phyloP scores from a whole-genome alignment of 192 early-diverging fungal species.

The Cetraspora pellucida region DNA sequence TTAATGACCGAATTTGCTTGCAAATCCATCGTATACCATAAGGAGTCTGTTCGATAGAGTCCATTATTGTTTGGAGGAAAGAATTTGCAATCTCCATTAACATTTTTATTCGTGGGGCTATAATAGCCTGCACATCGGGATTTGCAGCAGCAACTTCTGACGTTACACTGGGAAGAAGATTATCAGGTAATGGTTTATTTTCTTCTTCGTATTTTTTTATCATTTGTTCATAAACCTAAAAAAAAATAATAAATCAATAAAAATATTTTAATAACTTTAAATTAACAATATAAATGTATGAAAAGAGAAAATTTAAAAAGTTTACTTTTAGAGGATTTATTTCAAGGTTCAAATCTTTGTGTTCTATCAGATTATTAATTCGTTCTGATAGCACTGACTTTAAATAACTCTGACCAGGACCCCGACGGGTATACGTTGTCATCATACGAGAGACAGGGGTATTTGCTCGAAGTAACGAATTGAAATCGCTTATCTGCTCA shows the following conservation, averaged over 20 bases:
- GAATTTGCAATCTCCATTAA: constrained; percentile 84
- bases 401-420: constrained; percentile 91
- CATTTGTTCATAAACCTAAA: constrained; percentile 80
- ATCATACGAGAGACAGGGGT: constrained; percentile 98
- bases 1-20: constrained; percentile 93
- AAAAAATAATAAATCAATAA: neutral
- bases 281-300: neutral
- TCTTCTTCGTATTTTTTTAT: constrained; percentile 72
- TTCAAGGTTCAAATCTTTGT: constrained; percentile 85
- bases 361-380: constrained; percentile 79
- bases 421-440: constrained; percentile 94
- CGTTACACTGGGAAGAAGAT: constrained; percentile 77
- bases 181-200: constrained; percentile 55
- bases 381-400: constrained; percentile 81
- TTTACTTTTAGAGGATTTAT: constrained; percentile 90
- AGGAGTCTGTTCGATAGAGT: constrained; percentile 80
- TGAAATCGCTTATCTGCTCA: constrained; percentile 87
- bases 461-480: constrained; percentile 88
- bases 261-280: too few relatives aligned
- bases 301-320: neutral
- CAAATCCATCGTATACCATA: constrained; percentile 99
- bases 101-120: constrained; percentile 77
- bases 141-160: constrained; percentile 81
- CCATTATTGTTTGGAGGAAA: constrained; percentile 86
- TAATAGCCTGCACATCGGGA: constrained; percentile 82